Conservation (phyloP, 2,329 filamentous ascomycete genomes). For the Sporothrix curviconia region DNA sequence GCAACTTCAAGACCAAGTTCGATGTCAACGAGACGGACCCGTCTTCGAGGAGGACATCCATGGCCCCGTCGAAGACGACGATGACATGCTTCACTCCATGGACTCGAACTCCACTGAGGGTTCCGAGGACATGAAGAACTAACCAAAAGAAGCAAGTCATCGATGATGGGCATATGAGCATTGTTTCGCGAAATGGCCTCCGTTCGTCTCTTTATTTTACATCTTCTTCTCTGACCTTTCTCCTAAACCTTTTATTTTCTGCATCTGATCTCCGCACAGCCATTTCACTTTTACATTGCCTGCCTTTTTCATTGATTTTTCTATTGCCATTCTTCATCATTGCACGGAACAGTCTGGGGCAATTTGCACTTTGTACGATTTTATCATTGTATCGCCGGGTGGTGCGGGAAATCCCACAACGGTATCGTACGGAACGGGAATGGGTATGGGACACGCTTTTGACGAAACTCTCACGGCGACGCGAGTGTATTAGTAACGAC, state of each 20-base stretch:
- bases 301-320: neutral
- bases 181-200: neutral
- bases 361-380: slow-evolving; percentile 6
- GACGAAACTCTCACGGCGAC: slow-evolving; percentile 15
- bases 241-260: neutral
- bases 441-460: neutral
- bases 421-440: slow-evolving; percentile 1
- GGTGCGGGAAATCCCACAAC: neutral
- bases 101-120: slow-evolving; percentile 53
- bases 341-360: neutral
- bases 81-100: slow-evolving; percentile 51
- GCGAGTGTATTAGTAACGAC: slow-evolving; percentile 13
- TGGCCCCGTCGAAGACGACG: slow-evolving; percentile 56
- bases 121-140: slow-evolving; percentile 34
- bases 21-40: slow-evolving; percentile 84
- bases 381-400: neutral
- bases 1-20: slow-evolving; percentile 93
- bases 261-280: neutral
- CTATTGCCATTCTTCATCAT: neutral
- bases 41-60: slow-evolving; percentile 86
- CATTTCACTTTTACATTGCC: neutral
- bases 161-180: slow-evolving; percentile 3
- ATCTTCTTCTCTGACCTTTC: neutral
- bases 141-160: neutral
- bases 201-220: neutral